These are phyloP conservation scores for Microbotryomycetes sp. DNA, from an alignment of 1,284 basidiomycete genomes.

Conservation along the genomic window DNA sequence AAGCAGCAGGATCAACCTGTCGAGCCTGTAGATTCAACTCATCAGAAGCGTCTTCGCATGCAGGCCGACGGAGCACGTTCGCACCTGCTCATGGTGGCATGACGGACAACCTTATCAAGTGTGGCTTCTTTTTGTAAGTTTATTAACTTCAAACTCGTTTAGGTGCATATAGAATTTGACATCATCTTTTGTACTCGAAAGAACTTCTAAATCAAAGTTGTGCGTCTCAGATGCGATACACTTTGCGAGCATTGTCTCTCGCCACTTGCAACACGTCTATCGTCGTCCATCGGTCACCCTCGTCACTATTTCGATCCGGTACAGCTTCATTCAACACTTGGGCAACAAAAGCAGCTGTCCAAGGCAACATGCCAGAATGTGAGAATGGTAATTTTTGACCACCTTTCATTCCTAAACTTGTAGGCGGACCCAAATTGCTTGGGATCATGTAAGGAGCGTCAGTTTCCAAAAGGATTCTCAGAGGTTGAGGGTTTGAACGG, in stretches of 20 bases:
- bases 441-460: conserved; percentile 79
- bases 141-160: too few species aligned
- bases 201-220: too few species aligned
- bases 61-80: too few species aligned
- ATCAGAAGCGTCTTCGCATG: too few species aligned
- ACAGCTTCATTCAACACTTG: conserved; percentile 41
- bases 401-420: conserved; percentile 43
- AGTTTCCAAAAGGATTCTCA: conserved; percentile 68
- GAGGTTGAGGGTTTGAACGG: conserved; percentile 8
- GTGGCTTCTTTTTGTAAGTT: too few species aligned
- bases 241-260: conserved; percentile 55
- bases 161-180: too few species aligned
- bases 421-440: conserved; percentile 56
- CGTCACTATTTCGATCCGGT: conserved; percentile 9
- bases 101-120: too few species aligned
- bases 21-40: conserved; percentile 54
- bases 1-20: conserved; percentile 81
- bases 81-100: not conserved
- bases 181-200: too few species aligned
- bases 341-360: conserved; percentile 68
- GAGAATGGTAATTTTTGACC: conserved; percentile 56
- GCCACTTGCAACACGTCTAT: conserved; percentile 57
- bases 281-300: conserved; percentile 47
- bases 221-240: too few species aligned
- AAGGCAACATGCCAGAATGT: conserved; percentile 72